phyloP scores from a whole-genome alignment of 2,329 filamentous ascomycete genomes.

The Sclerotinia spermophila region DNA sequence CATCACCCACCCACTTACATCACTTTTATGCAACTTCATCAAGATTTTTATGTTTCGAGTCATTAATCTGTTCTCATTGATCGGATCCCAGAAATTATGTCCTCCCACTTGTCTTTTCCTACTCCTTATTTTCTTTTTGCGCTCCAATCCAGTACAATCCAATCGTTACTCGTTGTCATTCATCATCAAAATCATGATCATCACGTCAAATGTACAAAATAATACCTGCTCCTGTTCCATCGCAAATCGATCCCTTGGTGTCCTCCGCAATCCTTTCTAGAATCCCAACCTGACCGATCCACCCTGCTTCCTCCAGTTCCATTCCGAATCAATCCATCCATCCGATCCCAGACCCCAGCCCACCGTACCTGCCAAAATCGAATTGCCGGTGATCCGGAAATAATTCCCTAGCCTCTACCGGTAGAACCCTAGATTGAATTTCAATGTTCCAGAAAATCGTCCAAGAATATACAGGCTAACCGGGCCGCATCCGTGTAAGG shows the following conservation, averaged over 20 bases:
- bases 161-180: constrained; percentile 10
- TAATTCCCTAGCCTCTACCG: neutral
- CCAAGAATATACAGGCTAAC: constrained; percentile 34
- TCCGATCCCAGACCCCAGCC: constrained; percentile 7
- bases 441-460: constrained; percentile 34
- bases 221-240: neutral
- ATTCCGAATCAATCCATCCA: constrained; percentile 4
- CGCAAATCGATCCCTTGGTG: neutral
- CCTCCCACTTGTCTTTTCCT: neutral
- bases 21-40: neutral
- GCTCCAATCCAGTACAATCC: neutral
- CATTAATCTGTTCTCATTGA: constrained; percentile 5
- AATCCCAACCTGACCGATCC: neutral
- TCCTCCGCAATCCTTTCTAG: neutral
- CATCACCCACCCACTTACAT: neutral
- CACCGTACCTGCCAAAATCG: constrained; percentile 6
- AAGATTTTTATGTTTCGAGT: neutral
- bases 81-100: neutral
- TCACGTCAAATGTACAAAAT: constrained; percentile 14
- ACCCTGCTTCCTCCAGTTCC: neutral
- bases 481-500: constrained; percentile 33
- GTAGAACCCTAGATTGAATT: neutral
- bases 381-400: constrained; percentile 8
- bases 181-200: constrained; percentile 17
- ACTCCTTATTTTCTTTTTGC: neutral